Evolutionary conservation across 768 basidiomycete genomes (phyloP), one percentile per base, ranked within the genome.

Genomic region (Boletus barrowsii): DNA sequence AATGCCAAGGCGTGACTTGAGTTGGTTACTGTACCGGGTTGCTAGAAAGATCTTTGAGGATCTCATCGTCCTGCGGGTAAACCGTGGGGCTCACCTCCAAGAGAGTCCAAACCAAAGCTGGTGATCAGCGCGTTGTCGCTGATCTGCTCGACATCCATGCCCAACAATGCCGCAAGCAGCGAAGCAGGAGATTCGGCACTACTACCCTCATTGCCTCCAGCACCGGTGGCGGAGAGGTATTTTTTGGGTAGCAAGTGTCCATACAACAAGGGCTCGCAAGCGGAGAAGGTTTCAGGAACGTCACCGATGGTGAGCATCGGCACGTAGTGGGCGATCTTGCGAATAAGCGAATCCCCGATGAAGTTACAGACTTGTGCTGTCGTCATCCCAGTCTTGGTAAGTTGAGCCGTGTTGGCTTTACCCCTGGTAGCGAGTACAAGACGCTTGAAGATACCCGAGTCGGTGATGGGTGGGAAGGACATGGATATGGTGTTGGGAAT

Each of bases 371-470:
- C 68, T 59, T 69, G 68, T 0, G 64, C 59, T 0, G 68, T 70
- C 39, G 68, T 68, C 68, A 69, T 69, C 8, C 68, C 68, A 4
- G 63, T 69, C 64, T 68, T 69, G 9, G 55, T 61, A 26, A 69
- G 66, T 41, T 67, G 65, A 0, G 64, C 51, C 1, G 66, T 69
- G 50, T 69, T 69, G 4, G 66, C 68, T 45, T 62, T 62, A 2
- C 68, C 68, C 37, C 51, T 65, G 1, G 64, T 62, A 17, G 64
- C 42, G 5, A 61, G 61, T 5, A 69, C 68, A 40, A 69, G 68
- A 37, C 68, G 68, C 44, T 69, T 69, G 60, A 69, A 69, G 55
- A 69, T 65, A n/a, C 68, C 68, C 4, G 68, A 71, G 40, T 72
- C 72, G 7, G 61, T 68, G 51, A 72, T 70, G 6, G 70, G 69